Conservation (phyloP, 768 basidiomycete genomes). For the Kwoniella dejecticola region DNA sequence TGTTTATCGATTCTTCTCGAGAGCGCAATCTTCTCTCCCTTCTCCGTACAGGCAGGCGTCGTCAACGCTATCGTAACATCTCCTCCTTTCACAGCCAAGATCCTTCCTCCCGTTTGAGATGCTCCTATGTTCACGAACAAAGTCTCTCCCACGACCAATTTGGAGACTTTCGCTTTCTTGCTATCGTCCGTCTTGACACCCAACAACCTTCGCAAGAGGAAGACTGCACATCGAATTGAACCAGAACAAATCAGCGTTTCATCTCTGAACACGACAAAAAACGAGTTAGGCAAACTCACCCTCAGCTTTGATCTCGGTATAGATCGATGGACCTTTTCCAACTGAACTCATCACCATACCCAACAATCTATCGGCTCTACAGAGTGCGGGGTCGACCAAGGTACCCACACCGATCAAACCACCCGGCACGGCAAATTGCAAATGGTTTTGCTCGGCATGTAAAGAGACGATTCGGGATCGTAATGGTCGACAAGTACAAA, state of each 20-base stretch:
- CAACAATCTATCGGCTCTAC: conserved; percentile 92
- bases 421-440: conserved; percentile 94
- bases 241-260: neutral
- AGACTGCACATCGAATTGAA: conserved; percentile 61
- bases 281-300: conserved; percentile 44
- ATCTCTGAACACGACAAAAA: too few species aligned
- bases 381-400: conserved; percentile 91
- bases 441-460: conserved; percentile 90
- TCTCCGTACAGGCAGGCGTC: conserved; percentile 91
- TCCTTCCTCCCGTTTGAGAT: conserved; percentile 93
- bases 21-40: conserved; percentile 95
- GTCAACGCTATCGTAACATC: conserved; percentile 74
- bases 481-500: conserved; percentile 89
- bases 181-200: conserved; percentile 99
- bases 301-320: conserved; percentile 62
- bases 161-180: conserved; percentile 89
- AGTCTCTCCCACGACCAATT: conserved; percentile 86
- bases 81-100: conserved; percentile 90
- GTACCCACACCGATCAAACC: conserved; percentile 99
- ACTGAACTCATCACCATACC: conserved; percentile 95
- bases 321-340: conserved; percentile 90
- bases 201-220: conserved; percentile 91
- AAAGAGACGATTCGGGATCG: conserved; percentile 87
- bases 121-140: conserved; percentile 97
- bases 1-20: conserved; percentile 95